A percentile compares a stretch with the other conserved stretches of the same genome.
Conservation (phyloP, 306 rosid genomes). For the Prunus armeniaca region DNA sequence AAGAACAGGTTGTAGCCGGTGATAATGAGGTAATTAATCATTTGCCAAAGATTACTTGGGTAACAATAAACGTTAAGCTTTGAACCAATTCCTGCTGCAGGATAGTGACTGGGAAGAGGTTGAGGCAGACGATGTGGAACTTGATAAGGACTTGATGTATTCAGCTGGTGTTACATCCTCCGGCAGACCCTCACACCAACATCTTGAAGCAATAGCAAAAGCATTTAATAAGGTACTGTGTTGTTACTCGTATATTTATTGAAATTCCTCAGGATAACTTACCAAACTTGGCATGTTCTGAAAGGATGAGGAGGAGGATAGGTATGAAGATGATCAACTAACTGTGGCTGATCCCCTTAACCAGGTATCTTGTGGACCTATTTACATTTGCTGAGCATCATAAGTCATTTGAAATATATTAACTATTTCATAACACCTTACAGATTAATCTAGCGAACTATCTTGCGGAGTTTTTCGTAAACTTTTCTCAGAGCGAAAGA, state of each 20-base stretch:
- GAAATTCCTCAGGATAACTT: slow-evolving; percentile 16
- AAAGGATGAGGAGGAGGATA: slow-evolving; percentile 78
- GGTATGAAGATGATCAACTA: slow-evolving; percentile 68
- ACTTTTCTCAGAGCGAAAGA: slow-evolving; percentile 57
- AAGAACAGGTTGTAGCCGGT: slow-evolving; percentile 70
- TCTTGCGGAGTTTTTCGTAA: slow-evolving; percentile 63
- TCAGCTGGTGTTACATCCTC: slow-evolving; percentile 49
- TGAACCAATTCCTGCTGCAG: slow-evolving; percentile 39
- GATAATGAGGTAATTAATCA: slow-evolving; percentile 56
- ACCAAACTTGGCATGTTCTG: slow-evolving; percentile 27
- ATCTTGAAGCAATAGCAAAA: slow-evolving; percentile 87
- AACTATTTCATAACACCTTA: slow-evolving; percentile 9
- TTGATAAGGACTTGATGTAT: slow-evolving; percentile 50
- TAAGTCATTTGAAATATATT: neutral
- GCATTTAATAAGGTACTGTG: slow-evolving; percentile 63
- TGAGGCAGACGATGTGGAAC: slow-evolving; percentile 42
- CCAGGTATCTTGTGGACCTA: slow-evolving; percentile 46
- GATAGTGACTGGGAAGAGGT: slow-evolving; percentile 96
- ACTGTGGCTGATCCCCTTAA: slow-evolving; percentile 79
- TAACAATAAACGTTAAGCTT: slow-evolving; percentile 1
- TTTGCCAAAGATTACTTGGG: neutral
- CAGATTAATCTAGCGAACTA: slow-evolving; percentile 78
- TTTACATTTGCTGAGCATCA: neutral
- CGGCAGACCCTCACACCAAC: slow-evolving; percentile 57
- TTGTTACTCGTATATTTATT: neutral